These are phyloP conservation scores for Populus tremula DNA, from an alignment of 345 rosid species.

Conservation along the genomic window DNA sequence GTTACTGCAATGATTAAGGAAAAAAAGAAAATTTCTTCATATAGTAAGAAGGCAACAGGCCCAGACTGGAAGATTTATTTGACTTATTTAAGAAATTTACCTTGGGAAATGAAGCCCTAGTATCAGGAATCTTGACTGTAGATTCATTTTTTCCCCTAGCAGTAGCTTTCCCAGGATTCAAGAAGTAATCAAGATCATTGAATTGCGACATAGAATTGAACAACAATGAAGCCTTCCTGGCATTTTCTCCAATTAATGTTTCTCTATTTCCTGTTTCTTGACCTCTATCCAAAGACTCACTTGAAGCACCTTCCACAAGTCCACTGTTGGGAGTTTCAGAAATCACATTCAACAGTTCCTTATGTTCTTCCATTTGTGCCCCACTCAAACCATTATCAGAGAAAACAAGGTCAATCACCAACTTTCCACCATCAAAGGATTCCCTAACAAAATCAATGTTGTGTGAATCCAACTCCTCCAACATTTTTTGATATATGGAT, in stretches of 20 bases:
- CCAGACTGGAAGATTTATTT: too few species aligned
- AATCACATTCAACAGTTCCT: slow-evolving; percentile 33
- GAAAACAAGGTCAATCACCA: slow-evolving; percentile 53
- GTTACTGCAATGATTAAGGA: neutral
- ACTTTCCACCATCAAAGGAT: slow-evolving; percentile 36
- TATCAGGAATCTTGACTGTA: slow-evolving; percentile 24
- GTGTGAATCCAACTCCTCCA: slow-evolving; percentile 38
- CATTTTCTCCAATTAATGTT: slow-evolving; percentile 34
- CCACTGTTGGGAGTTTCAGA: slow-evolving; percentile 27
- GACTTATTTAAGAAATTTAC: slow-evolving; percentile 10
- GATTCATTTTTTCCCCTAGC: slow-evolving; percentile 33
- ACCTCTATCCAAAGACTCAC: slow-evolving; percentile 21
- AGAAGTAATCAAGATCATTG: slow-evolving; percentile 82
- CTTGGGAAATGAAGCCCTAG: slow-evolving; percentile 29
- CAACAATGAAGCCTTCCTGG: slow-evolving; percentile 42
- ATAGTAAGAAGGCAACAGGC: too few species aligned
- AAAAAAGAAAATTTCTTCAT: neutral
- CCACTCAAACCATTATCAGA: slow-evolving; percentile 40
- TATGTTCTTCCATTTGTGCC: slow-evolving; percentile 32
- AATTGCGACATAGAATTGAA: slow-evolving; percentile 67
- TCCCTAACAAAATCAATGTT: slow-evolving; percentile 39
- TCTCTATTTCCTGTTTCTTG: slow-evolving; percentile 31
- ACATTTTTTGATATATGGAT: slow-evolving; percentile 32
- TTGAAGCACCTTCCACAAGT: slow-evolving; percentile 29
- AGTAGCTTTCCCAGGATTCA: slow-evolving; percentile 64